Evolutionary conservation across 495 filamentous ascomycete species (phyloP).

Genomic region (Letharia lupina): DNA sequence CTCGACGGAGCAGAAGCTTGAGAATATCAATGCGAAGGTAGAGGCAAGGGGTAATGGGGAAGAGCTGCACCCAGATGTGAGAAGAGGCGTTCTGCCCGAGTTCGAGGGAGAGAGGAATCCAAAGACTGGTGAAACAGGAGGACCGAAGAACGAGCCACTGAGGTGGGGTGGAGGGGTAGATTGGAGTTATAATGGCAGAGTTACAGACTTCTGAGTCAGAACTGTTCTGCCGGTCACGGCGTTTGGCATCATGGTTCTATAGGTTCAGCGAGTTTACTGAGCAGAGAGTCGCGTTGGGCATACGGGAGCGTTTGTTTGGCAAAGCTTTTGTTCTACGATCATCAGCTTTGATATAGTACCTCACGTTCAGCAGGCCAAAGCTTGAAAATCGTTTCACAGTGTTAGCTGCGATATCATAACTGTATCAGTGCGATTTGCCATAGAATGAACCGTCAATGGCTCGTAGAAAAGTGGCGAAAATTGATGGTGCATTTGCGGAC

Average conservation of each 20-base stretch:
- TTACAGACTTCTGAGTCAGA: constrained; percentile 73
- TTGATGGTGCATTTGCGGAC: not conserved
- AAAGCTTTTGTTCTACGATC: not conserved
- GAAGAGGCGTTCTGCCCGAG: constrained; percentile 71
- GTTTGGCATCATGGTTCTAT: not conserved
- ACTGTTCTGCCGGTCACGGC: not conserved
- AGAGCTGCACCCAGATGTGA: constrained; percentile 61
- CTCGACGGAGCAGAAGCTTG: constrained; percentile 23
- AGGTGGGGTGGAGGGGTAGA: constrained; percentile 75
- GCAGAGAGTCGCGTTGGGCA: not conserved
- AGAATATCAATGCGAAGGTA: constrained; percentile 31
- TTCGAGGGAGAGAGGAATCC: constrained; percentile 92
- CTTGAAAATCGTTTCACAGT: too few relatives aligned
- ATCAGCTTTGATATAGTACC: not conserved
- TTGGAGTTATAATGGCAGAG: constrained; percentile 93
- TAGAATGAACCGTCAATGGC: not conserved
- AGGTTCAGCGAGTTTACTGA: not conserved
- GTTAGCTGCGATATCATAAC: not conserved
- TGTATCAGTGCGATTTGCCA: not conserved
- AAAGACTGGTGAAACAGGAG: constrained; percentile 91
- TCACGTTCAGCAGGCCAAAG: too few relatives aligned
- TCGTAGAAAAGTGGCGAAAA: not conserved
- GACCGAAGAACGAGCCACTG: constrained; percentile 94
- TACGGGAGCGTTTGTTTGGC: not conserved
- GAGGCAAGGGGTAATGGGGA: constrained; percentile 46